Evolutionary conservation across 2,329 filamentous ascomycete species (phyloP).

Genomic region (Apiospora koreana): DNA sequence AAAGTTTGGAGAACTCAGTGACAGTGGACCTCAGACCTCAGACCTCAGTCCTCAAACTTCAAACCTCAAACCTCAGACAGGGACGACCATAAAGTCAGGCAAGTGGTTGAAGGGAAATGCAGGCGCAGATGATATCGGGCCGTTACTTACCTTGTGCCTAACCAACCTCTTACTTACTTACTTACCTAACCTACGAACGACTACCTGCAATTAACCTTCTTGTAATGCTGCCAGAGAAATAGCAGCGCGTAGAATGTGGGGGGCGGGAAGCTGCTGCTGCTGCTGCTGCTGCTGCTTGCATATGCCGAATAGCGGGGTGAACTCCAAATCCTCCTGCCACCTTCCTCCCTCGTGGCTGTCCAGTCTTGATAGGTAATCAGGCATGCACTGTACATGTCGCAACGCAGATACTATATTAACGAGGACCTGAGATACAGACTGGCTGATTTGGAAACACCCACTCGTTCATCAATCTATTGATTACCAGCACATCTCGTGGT

Average conservation of each 20-base stretch:
- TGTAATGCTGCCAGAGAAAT: neutral
- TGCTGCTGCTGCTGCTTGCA: neutral
- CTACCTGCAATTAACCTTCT: neutral
- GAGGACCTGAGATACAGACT: too few relatives aligned
- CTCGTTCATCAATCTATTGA: too few relatives aligned
- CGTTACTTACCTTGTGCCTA: neutral
- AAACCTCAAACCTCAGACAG: neutral
- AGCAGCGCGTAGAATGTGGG: too few relatives aligned
- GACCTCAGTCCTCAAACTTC: too few relatives aligned
- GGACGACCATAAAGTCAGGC: neutral
- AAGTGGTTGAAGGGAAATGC: constrained; percentile 11
- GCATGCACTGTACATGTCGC: too few relatives aligned
- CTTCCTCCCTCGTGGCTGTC: neutral
- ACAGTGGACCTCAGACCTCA: neutral
- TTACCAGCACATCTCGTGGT: neutral
- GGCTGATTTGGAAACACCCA: too few relatives aligned
- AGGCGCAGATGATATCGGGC: constrained; percentile 9
- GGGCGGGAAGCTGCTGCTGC: neutral
- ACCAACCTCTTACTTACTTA: neutral
- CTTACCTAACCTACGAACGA: neutral
- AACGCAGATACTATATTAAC: too few relatives aligned
- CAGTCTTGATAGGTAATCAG: too few relatives aligned
- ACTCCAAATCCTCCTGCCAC: neutral
- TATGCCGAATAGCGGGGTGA: neutral
- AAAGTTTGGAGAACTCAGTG: neutral